Percentiles rank a stretch among this genome's conserved stretches.
Conservation (phyloP, 148 eudicot genomes). For the Nepenthes gracilis region DNA sequence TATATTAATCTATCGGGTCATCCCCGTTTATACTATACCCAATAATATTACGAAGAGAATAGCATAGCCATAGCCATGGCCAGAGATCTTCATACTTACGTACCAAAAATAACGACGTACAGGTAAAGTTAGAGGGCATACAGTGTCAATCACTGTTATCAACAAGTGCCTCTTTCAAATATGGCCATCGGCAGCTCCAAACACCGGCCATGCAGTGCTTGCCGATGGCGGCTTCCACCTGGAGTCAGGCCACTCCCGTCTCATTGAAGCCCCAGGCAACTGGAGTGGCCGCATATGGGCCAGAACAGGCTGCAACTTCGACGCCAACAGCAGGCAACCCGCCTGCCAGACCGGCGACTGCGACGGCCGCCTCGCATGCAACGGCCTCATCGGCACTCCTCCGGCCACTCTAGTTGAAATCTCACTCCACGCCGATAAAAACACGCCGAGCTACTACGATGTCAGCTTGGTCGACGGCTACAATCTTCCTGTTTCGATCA, state of each 20-base stretch:
- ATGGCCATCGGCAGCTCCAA: slow-evolving; percentile 78
- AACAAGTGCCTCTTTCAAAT: slow-evolving; percentile 66
- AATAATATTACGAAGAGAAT: too few species aligned
- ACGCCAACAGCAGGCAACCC: slow-evolving; percentile 30
- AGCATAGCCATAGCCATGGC: too few species aligned
- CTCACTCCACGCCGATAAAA: slow-evolving; percentile 6
- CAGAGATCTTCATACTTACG: too few species aligned
- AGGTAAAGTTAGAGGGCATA: neutral
- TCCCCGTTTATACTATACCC: too few species aligned
- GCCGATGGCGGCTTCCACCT: slow-evolving; percentile 63
- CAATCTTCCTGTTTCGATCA: slow-evolving; percentile 15
- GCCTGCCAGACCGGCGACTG: slow-evolving; percentile 70
- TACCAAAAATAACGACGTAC: too few species aligned
- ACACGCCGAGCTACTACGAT: slow-evolving; percentile 20
- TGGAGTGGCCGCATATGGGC: slow-evolving; percentile 87
- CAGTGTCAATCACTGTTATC: slow-evolving; percentile 26
- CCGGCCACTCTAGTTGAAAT: slow-evolving; percentile 24
- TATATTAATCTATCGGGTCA: too few species aligned
- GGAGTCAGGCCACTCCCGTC: slow-evolving; percentile 17
- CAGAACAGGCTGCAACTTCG: slow-evolving; percentile 42
- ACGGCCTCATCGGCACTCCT: slow-evolving; percentile 4
- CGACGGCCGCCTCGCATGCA: slow-evolving; percentile 8
- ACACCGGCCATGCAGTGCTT: slow-evolving; percentile 48
- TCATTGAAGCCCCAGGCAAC: slow-evolving; percentile 20
- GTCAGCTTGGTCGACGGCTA: slow-evolving; percentile 34